Evolutionary conservation across 1,284 basidiomycete genomes (phyloP).

Genomic region (Cutaneotrichosporon sp.): DNA sequence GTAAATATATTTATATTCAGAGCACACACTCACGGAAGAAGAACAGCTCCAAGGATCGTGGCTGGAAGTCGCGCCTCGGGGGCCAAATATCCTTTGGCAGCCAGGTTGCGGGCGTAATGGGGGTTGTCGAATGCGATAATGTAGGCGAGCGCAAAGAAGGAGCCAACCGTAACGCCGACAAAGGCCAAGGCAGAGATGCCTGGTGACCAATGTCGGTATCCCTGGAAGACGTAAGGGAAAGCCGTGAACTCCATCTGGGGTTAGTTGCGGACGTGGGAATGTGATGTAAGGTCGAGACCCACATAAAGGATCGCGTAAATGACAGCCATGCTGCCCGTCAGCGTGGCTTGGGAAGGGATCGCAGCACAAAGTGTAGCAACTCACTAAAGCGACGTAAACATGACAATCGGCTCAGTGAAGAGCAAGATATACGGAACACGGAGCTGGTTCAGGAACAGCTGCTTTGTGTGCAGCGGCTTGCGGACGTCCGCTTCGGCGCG

Average conservation of each 20-base stretch:
- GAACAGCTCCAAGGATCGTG: constrained; percentile 57
- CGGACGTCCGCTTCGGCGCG: constrained; percentile 46
- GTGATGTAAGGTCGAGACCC: too few species aligned
- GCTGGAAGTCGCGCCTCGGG: constrained; percentile 57
- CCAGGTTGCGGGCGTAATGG: constrained; percentile 19
- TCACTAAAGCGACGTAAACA: constrained; percentile 37
- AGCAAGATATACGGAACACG: constrained; percentile 48
- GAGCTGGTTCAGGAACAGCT: constrained; percentile 45
- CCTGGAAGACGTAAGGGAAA: constrained; percentile 44
- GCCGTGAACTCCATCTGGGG: constrained; percentile 40
- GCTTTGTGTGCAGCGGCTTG: constrained; percentile 31
- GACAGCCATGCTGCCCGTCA: constrained; percentile 30
- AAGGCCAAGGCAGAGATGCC: constrained; percentile 62
- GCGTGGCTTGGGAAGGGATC: constrained; percentile 2
- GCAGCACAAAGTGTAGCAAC: neutral
- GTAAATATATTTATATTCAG: neutral
- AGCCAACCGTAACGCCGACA: constrained; percentile 60
- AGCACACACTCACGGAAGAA: constrained; percentile 49
- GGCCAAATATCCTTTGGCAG: constrained; percentile 20
- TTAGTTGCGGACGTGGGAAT: neutral
- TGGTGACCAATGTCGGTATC: constrained; percentile 34
- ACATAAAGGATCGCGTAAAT: constrained; percentile 46
- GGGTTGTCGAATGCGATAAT: constrained; percentile 48
- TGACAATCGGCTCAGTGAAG: constrained; percentile 50
- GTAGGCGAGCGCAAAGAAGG: constrained; percentile 55